These are phyloP conservation scores for Akebia trifoliata DNA, from an alignment of 164 flowering plant genomes.

Conservation along the genomic window DNA sequence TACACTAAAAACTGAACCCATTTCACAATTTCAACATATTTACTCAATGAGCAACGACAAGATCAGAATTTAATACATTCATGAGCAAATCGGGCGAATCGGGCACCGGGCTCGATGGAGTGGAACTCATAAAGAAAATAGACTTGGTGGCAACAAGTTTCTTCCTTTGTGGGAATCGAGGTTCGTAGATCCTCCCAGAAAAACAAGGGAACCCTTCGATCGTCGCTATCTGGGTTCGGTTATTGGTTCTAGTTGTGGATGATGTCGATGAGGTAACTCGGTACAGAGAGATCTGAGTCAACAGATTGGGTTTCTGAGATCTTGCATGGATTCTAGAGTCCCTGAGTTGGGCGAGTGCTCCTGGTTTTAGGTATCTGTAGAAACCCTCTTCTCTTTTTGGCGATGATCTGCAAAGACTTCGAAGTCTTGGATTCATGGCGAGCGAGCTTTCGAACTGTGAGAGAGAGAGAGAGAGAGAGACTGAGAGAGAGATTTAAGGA, in stretches of 20 bases:
- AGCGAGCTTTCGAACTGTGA: background rate
- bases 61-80: conserved; percentile 15
- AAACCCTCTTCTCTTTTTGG: conserved; percentile 18
- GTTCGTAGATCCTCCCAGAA: conserved; percentile 5
- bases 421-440: conserved; percentile 19
- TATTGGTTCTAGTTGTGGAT: background rate
- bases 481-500: background rate
- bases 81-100: conserved; percentile 8
- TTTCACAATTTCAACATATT: conserved; percentile 2
- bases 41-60: conserved; percentile 18
- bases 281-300: conserved; percentile 2
- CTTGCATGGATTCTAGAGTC: conserved; percentile 30
- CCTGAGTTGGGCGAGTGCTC: conserved; percentile 36
- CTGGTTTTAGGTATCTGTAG: conserved; percentile 31
- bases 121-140: conserved; percentile 2
- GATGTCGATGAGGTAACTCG: background rate
- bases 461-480: background rate
- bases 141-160: conserved; percentile 23
- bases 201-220: conserved; percentile 15
- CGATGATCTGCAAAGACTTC: conserved; percentile 14
- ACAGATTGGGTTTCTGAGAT: conserved; percentile 11
- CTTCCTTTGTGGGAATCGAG: conserved; percentile 21
- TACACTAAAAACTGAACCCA: no score
- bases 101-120: conserved; percentile 7
- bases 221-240: conserved; percentile 8